Evolutionary conservation across 495 filamentous ascomycete genomes (phyloP), one percentile per base, ranked within the genome.

Genomic region (Glarea lozoyensis): DNA sequence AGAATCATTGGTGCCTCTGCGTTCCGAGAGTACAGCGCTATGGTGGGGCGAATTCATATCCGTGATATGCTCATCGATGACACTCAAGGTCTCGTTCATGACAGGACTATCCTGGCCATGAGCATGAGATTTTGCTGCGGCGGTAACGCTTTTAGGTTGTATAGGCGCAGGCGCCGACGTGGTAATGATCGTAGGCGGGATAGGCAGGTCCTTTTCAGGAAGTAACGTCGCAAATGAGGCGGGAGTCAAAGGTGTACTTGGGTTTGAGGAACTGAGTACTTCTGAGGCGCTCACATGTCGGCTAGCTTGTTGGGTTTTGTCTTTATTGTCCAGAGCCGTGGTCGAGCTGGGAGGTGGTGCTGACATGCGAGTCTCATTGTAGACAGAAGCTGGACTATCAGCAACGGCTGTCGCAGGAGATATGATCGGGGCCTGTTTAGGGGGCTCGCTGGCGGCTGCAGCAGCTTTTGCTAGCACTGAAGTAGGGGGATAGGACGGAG

Each of bases 51-150:
- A 87, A 57, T 80, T 81, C 43, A 99, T 81, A 57, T 95, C 87
- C 18, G 88, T 95, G 36, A 99, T 97, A 58, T 96, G 93, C 61
- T 99, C 93, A 55, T 99, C 78, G 54, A 99, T 99, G 23, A 97
- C 93, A 53, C 87, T 94, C 44, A 99, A 63, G 0, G 93, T 97
- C 56, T 99, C 90, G 56, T 94, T 88, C 70, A 99, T 86, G 19
- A 97, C 89, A 2, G 88, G 86, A 55, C 86, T 89, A 43, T 69
- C 70, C 56, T 64, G 65, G 43, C 60, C 55, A 40, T 44, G 55
- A 3, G 29, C 29, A 34, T 51, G 46, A 1, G 37, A 35, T 31
- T 48, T 51, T 37, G 46, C 37, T 17, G 44, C 42, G 23, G 45
- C 40, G 13, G 42, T 45, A 2, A 52, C 34, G 23, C 34, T 52